Evolutionary conservation across 2,329 filamentous ascomycete species (phyloP).

Genomic region (Onygenales sp.): DNA sequence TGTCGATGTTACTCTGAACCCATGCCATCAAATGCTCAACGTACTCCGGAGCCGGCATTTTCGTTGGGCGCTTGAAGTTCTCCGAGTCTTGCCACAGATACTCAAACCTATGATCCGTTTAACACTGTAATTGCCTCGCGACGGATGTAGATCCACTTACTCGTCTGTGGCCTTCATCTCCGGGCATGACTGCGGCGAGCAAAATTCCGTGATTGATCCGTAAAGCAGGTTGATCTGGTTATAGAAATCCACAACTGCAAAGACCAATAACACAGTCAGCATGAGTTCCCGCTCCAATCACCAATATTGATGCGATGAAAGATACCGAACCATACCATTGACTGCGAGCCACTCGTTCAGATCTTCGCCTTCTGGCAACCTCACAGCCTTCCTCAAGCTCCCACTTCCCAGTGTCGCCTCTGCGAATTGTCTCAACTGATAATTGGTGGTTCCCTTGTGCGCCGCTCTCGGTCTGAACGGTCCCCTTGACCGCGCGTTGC

Average conservation of each 20-base stretch:
- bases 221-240: constrained; percentile 99
- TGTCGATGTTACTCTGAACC: constrained; percentile 92
- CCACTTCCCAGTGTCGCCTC: constrained; percentile 94
- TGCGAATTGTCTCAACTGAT: constrained; percentile 94
- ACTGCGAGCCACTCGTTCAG: constrained; percentile 97
- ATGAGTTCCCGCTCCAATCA: neutral
- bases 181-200: constrained; percentile 90
- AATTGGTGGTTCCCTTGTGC: constrained; percentile 78
- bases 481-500: constrained; percentile 78
- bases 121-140: neutral
- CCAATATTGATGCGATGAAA: neutral
- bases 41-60: constrained; percentile 95
- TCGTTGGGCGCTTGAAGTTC: constrained; percentile 89
- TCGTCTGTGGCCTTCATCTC: constrained; percentile 99
- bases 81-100: constrained; percentile 98
- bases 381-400: constrained; percentile 90
- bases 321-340: constrained; percentile 58
- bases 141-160: constrained; percentile 39
- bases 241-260: constrained; percentile 94
- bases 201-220: constrained; percentile 98
- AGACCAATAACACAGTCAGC: constrained; percentile 18
- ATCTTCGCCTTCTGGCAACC: constrained; percentile 93
- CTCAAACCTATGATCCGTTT: constrained; percentile 59
- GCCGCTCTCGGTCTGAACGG: constrained; percentile 82
- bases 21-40: constrained; percentile 97